Evolutionary conservation across 2,329 filamentous ascomycete genomes (phyloP), one percentile per base, ranked within the genome.

Genomic region (Neocucurbitaria cava): DNA sequence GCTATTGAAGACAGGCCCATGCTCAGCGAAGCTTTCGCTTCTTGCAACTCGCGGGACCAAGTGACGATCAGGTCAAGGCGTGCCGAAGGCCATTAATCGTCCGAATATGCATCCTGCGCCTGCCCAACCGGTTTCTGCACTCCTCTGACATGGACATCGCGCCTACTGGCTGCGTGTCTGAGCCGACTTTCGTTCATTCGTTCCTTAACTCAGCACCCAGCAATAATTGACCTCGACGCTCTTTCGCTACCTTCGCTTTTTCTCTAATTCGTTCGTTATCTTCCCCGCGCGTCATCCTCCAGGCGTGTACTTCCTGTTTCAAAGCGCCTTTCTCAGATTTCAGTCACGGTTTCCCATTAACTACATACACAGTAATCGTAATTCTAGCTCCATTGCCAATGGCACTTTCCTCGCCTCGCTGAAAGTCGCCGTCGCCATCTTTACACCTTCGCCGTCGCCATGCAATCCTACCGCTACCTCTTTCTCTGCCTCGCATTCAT

Each of bases 391-490:
- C 31, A 35, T 35, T 15, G 13, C 59, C 54, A 48, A 74, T 73
- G 71, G 66, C 61, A 57, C 50, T 56, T 52, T 54, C 39, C 49
- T 31, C 42, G 39, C 42, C 30, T 40, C 49, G 38, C 40, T 69
- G 60, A 64, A 57, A 28, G 33, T 47, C 49, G 30, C 43, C 39
- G 39, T 26, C 49, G 30, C 43, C 39, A 41, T 26, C 49, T 44
- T 39, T 51, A 46, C 43, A 30, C 36, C 40, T 40, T 54, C 69
- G 53, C 36, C 40, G 38, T 54, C 69, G 53, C 58, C 52, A 75
- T 75, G 73, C 69, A 63, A 13, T 66, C 66, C 41, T 58, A 61
- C 48, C 61, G 58, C 44, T 59, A 63, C 49, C 59, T 74, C 23
- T 28, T 70, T 36, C 50, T 67, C 38, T 64, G 54, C 55, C 53